These are phyloP conservation scores for Myriosclerotinia curreyana DNA, from an alignment of 2,329 filamentous ascomycete genomes.

Conservation along the genomic window DNA sequence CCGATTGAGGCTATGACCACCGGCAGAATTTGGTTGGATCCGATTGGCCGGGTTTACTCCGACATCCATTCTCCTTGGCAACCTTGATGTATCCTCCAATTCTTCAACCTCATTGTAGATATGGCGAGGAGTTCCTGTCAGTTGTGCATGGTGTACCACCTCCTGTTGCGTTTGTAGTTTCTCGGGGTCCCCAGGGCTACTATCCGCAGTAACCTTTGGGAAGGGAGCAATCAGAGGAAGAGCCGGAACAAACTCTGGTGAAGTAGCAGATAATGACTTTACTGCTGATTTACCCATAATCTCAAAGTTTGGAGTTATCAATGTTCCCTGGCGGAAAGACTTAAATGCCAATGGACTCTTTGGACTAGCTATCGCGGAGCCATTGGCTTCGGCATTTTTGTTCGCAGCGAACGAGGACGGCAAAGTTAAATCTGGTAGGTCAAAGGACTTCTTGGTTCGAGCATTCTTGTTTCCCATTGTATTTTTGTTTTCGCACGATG, in stretches of 20 bases:
- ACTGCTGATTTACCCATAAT: not conserved
- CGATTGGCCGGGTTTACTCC: not conserved
- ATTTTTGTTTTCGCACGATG: not conserved
- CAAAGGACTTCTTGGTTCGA: constrained; percentile 9
- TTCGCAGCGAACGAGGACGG: not conserved
- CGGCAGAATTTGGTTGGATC: not conserved
- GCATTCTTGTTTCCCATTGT: constrained; percentile 21
- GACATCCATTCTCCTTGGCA: not conserved
- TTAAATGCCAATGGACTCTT: constrained; percentile 16
- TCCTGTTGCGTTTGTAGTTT: not conserved
- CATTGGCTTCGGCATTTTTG: not conserved
- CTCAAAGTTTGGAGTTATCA: constrained; percentile 17
- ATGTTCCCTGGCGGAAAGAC: constrained; percentile 19
- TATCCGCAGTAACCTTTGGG: not conserved
- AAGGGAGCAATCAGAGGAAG: not conserved
- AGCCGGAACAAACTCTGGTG: constrained; percentile 18
- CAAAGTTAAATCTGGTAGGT: constrained; percentile 5
- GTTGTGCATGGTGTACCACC: not conserved
- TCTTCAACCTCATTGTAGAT: not conserved
- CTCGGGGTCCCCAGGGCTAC: not conserved
- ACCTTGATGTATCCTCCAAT: not conserved
- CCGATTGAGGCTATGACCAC: not conserved
- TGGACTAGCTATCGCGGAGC: not conserved
- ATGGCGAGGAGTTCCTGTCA: not conserved
- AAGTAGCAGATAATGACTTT: constrained; percentile 20